Percentiles rank a stretch among this genome's conserved stretches.
These are phyloP conservation scores for Ganoderma lucidum DNA, from an alignment of 1,284 basidiomycete genomes.

Conservation along the genomic window DNA sequence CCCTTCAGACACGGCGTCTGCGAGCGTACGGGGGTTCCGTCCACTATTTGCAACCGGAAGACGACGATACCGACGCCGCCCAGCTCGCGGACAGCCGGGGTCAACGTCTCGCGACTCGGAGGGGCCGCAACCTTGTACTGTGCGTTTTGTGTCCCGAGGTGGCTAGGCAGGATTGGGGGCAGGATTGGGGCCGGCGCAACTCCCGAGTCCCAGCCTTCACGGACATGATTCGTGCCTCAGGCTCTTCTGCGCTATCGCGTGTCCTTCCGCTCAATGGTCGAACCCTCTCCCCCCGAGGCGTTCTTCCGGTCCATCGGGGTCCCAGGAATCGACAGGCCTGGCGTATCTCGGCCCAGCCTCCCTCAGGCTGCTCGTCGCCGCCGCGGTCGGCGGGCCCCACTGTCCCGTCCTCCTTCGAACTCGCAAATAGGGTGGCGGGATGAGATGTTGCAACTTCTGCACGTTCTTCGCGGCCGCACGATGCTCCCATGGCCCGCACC, in stretches of 20 bases:
- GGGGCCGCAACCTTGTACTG: not conserved
- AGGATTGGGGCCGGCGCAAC: slow-evolving; percentile 9
- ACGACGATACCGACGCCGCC: slow-evolving; percentile 2
- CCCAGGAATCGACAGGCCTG: slow-evolving; percentile 4
- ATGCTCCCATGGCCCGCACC: slow-evolving; percentile 9
- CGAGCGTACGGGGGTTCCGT: not conserved
- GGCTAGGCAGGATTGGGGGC: slow-evolving; percentile 6
- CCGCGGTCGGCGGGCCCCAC: not conserved
- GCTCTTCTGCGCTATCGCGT: slow-evolving; percentile 17
- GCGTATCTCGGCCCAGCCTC: not conserved
- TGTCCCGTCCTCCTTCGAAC: not conserved
- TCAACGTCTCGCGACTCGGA: not conserved
- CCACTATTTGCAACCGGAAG: not conserved
- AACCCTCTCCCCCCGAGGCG: slow-evolving; percentile 17
- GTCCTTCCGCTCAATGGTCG: slow-evolving; percentile 15
- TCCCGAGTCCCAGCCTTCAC: slow-evolving; percentile 3
- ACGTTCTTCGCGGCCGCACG: not conserved
- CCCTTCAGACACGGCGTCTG: not conserved
- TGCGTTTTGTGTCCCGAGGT: not conserved
- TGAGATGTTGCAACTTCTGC: not conserved
- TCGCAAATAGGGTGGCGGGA: slow-evolving; percentile 12
- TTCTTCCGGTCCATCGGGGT: slow-evolving; percentile 18
- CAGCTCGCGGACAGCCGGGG: not conserved
- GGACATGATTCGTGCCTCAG: slow-evolving; percentile 10
- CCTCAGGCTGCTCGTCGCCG: not conserved